These are phyloP conservation scores for Litchi chinensis DNA, from an alignment of 345 rosid genomes.

Conservation along the genomic window DNA sequence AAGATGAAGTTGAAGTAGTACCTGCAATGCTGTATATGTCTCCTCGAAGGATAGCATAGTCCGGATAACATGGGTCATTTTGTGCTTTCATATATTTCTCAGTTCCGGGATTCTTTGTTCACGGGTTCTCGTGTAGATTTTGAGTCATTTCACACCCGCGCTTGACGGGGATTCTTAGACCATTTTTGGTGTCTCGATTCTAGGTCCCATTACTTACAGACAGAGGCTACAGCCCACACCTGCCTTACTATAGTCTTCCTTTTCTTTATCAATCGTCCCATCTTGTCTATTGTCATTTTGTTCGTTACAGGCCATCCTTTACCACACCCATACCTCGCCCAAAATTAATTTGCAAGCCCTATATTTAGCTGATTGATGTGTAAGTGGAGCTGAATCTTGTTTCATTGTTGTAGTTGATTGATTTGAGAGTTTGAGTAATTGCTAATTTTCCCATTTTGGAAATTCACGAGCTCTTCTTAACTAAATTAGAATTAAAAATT, in stretches of 20 bases:
- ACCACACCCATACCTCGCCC: too few species aligned
- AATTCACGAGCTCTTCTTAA: too few species aligned
- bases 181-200: neutral
- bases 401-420: neutral
- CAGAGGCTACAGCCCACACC: neutral
- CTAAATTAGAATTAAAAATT: too few species aligned
- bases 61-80: conserved; percentile 12
- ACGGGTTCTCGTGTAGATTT: conserved; percentile 14
- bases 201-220: neutral
- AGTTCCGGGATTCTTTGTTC: conserved; percentile 9
- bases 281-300: neutral
- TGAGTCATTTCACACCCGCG: conserved; percentile 15
- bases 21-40: conserved; percentile 3
- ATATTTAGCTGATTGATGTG: too few species aligned
- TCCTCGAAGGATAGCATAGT: conserved; percentile 1
- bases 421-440: too few species aligned
- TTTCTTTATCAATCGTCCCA: neutral
- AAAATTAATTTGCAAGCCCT: too few species aligned
- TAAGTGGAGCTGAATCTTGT: too few species aligned
- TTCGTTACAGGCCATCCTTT: neutral
- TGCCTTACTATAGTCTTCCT: neutral
- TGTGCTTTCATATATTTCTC: neutral
- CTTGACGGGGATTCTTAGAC: conserved; percentile 22
- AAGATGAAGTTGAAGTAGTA: neutral
- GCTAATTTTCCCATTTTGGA: too few species aligned